Base-by-base conservation (phyloP, 495 filamentous ascomycete genomes). In the Penicillium manginii region DNA sequence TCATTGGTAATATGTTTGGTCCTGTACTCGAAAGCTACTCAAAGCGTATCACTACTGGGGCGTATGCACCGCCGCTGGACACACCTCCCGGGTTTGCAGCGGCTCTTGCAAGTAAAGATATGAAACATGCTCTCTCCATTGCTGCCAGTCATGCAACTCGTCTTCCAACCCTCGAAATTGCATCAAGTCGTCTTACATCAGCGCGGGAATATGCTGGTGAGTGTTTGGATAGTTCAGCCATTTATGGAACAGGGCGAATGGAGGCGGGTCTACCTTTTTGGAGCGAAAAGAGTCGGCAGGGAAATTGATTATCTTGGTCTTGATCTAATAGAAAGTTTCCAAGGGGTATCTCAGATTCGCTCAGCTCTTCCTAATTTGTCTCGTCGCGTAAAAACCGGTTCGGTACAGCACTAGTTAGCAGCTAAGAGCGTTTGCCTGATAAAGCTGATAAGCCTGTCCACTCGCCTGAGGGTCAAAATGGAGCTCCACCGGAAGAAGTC, bases 1-100 rank as follows among this genome's bases (percentile, higher is more conserved):
- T 77, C 32, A 66, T 77, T n/a, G 60, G 62, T 15, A 54, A 71
- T 29, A 68, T 63, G 39, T 77, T 70, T 54, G 74, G 72, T 3
- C 53, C 67, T 10, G 62, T 71, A 9, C 59, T 62, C 31, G 55
- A 70, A 15, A 61, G 55, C 18, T 60, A 68, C 53, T 72, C 67
- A 8, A 64, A 67, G 61, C 59, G 57, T 50, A 56, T 61, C 15
- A 61, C 58, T 21, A 56, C 52, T 19, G 58, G 58, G 12, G 52
- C 53, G 17, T 66, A 66, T 60, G 62, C 62, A 35, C 62, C 62
- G 33, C 53, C 53, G 12, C 33, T 60, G 12, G 59, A 55, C 21
- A 57, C 33, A 19, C 48, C 50, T 47, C 58, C 62, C n/a, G 62
- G 62, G 18, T 65, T 65, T 58, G 48, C 26, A 50, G 62, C 54